These are phyloP conservation scores for Neurospora terricola DNA, from an alignment of 495 filamentous ascomycete genomes.

Conservation along the genomic window DNA sequence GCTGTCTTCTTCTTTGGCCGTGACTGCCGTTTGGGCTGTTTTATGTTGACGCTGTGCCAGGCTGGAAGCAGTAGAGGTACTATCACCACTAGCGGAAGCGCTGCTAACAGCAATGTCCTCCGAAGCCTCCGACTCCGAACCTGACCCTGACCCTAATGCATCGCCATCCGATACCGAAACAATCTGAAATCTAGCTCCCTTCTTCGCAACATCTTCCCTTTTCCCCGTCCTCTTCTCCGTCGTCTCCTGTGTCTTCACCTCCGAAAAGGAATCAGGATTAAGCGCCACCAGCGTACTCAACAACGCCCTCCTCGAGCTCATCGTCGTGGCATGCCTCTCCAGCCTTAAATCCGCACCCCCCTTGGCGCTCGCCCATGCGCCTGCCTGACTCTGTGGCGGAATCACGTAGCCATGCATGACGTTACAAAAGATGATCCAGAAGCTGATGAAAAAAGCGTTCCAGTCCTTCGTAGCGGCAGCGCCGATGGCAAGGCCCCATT, in stretches of 20 bases:
- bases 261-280: background rate
- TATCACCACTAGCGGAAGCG: too few relatives aligned
- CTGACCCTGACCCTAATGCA: too few relatives aligned
- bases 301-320: background rate
- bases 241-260: background rate
- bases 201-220: too few relatives aligned
- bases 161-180: too few relatives aligned
- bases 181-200: background rate
- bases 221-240: too few relatives aligned
- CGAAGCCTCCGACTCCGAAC: too few relatives aligned
- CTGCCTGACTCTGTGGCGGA: background rate
- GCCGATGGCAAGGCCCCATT: background rate
- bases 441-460: background rate
- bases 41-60: too few relatives aligned
- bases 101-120: too few relatives aligned
- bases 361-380: background rate
- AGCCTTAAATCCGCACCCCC: too few relatives aligned
- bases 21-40: too few relatives aligned
- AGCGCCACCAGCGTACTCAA: background rate
- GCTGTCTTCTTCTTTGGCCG: too few relatives aligned
- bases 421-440: background rate
- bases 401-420: background rate
- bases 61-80: too few relatives aligned
- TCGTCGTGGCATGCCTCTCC: background rate
- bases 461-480: background rate